Conservation (phyloP, 2,329 filamentous ascomycete species). For the Onygenales sp. region DNA sequence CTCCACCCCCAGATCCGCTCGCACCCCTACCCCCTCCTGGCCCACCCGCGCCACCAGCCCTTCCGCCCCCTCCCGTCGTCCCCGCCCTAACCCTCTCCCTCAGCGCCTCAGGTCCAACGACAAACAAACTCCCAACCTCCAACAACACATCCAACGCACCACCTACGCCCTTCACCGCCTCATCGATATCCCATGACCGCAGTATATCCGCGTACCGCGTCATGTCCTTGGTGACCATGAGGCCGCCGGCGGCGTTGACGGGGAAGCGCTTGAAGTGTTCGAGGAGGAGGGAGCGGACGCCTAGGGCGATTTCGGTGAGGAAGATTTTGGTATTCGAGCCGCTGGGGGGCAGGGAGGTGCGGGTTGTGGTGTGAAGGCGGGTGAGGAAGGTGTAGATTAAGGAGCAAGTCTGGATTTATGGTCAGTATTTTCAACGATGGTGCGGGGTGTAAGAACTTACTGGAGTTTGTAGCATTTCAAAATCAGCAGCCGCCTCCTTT, state of each 20-base stretch:
- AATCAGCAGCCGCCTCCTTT: slow-evolving; percentile 56
- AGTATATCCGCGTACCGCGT: slow-evolving; percentile 84
- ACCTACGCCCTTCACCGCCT: slow-evolving; percentile 41
- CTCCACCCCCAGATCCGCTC: slow-evolving; percentile 37
- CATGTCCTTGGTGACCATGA: slow-evolving; percentile 95
- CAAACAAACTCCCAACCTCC: slow-evolving; percentile 92
- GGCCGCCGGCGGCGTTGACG: slow-evolving; percentile 82
- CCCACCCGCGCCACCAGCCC: slow-evolving; percentile 35
- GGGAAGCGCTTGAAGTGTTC: slow-evolving; percentile 92
- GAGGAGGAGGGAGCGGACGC: slow-evolving; percentile 67
- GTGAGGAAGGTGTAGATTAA: slow-evolving; percentile 71
- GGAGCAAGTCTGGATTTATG: slow-evolving; percentile 53
- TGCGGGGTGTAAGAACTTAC: slow-evolving; percentile 18
- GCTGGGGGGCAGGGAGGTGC: slow-evolving; percentile 50
- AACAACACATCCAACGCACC: slow-evolving; percentile 72
- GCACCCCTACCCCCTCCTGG: slow-evolving; percentile 32
- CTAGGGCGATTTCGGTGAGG: slow-evolving; percentile 71
- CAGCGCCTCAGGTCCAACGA: slow-evolving; percentile 74
- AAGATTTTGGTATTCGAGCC: slow-evolving; percentile 77
- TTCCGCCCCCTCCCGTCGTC: slow-evolving; percentile 36
- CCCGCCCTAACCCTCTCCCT: slow-evolving; percentile 54
- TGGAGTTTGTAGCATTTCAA: slow-evolving; percentile 73
- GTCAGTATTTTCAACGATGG: neutral
- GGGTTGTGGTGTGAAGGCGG: slow-evolving; percentile 53
- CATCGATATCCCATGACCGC: slow-evolving; percentile 67